Evolutionary conservation across 805 yeast species (phyloP), one percentile per base, ranked within the genome.

Genomic region (Hanseniaspora taiwanica): DNA sequence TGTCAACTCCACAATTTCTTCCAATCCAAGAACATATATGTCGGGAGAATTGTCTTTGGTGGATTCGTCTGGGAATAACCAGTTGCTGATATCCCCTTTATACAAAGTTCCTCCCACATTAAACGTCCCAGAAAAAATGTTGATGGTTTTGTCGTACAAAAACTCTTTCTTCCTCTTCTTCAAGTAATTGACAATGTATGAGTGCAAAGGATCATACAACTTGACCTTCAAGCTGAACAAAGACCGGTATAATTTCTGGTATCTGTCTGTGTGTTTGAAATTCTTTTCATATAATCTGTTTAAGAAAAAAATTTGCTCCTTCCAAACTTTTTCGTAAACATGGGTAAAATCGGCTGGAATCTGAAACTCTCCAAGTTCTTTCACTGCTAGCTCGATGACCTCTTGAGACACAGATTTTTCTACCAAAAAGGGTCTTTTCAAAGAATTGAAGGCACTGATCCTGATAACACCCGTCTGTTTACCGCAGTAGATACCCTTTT

Each of bases 391-490:
- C 17, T 60, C 63, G 27, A 91, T 52, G 2, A 84, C 82, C 40
- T 76, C 78, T 47, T 71, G 71, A 24, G 87, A 79, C 2, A 89
- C 69, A 8, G 86, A 79, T 60, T 82, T 51, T 36, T 62, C 64
- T 5, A 91, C 76, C 45, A 84, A 68, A 48, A 85, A 85, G 3
- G 95, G 83, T 48, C 95, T 70, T 52, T 85, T 96, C 42, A 89
- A 66, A 46, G 96, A 84, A 56, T 83, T 95, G 47, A 91, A 69
- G 47, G 96, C 35, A 58, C 91, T 87, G 12, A 87, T 77, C 45
- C 97, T 64, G 53, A 91, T 81, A 4, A 86, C 80, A 27, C 99
- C 99, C 37, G 81, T 75, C 56, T 91, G 99, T 53, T 85, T 80
- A 6, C 82, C 77, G 13, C 79, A 68, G 39, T 72, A 73, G 43